Evolutionary conservation across 2,329 filamentous ascomycete genomes (phyloP), one percentile per base, ranked within the genome.

Genomic region (Verruconis gallopava): DNA sequence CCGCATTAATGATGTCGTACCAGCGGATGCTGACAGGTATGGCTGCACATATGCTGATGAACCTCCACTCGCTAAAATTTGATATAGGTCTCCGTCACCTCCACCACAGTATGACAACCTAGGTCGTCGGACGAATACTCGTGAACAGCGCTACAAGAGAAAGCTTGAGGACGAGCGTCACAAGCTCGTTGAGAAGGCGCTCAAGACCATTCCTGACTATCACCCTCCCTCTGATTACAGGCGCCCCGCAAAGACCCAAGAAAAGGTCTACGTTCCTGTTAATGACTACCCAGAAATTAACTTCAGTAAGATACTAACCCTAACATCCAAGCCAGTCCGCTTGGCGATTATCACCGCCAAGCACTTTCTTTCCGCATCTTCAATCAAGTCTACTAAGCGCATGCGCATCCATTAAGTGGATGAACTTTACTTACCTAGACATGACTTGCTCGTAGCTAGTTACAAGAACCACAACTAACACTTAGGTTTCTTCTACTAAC

Each of bases 271-370:
- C 64, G 91, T 98, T 65, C 91, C 91, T 63, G 91, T 98, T 71
- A 98, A 98, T 77, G 91, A 98, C 68, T 98, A 98, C 66, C 91
- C 91, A 74, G 91, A 98, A 68, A 96, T 98, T 80, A 98, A 98
- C 81, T 98, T 98, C 85, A 98, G 91, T 98, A 95, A 89, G 89
- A 89, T 91, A 81, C 88, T 94, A 94, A 94, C 85, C 86, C 85
- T 86, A 78, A 57, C 57, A 57, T 56, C 48, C 61, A 62, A 60
- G 63, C 57, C 54, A 55, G 53, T 30, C 32, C n/a, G 25, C 25
- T 30, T n/a, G 25, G 25, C 25, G 25, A 30, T 9, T 30, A n/a
- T 30, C 25, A n/a, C 6, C 25, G n/a, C 9, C 59, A 57, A 68
- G 65, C 69, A 61, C 49, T 46, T 45, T 47, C 51, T 67, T 54